phyloP scores from a whole-genome alignment of 2,329 filamentous ascomycete genomes.

The Drechslerella dactyloides region DNA sequence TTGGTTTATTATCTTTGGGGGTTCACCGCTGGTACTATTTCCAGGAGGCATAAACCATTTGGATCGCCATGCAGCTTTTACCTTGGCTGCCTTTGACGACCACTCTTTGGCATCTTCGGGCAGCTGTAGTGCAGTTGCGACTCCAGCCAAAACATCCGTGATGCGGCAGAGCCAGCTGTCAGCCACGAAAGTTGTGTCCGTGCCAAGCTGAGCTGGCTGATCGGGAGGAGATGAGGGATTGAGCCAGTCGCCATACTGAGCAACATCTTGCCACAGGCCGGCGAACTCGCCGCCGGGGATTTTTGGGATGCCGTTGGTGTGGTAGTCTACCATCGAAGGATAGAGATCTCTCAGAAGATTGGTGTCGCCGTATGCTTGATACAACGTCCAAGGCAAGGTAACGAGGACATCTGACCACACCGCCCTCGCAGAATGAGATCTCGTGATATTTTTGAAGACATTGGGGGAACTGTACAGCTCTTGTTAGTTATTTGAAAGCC shows the following conservation, averaged over 20 bases:
- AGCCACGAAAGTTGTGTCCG: slow-evolving; percentile 59
- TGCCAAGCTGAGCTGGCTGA: slow-evolving; percentile 58
- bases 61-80: not conserved
- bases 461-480: slow-evolving; percentile 15
- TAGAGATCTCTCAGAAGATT: slow-evolving; percentile 58
- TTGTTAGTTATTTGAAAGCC: too few species aligned
- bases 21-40: slow-evolving; percentile 11
- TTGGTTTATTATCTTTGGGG: slow-evolving; percentile 56
- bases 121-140: slow-evolving; percentile 57
- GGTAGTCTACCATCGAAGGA: slow-evolving; percentile 59
- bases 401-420: slow-evolving; percentile 61
- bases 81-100: not conserved
- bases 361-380: slow-evolving; percentile 58
- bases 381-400: slow-evolving; percentile 59
- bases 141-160: slow-evolving; percentile 57
- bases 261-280: slow-evolving; percentile 59
- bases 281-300: slow-evolving; percentile 55
- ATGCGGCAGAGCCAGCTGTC: slow-evolving; percentile 62
- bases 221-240: slow-evolving; percentile 61
- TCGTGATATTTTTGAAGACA: slow-evolving; percentile 3
- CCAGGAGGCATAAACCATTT: slow-evolving; percentile 16
- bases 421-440: slow-evolving; percentile 51
- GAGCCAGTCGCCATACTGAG: slow-evolving; percentile 62
- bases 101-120: slow-evolving; percentile 51
- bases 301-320: slow-evolving; percentile 57